These are phyloP conservation scores for Silene noctiflora DNA, from an alignment of 179 eudicot genomes.

Conservation along the genomic window DNA sequence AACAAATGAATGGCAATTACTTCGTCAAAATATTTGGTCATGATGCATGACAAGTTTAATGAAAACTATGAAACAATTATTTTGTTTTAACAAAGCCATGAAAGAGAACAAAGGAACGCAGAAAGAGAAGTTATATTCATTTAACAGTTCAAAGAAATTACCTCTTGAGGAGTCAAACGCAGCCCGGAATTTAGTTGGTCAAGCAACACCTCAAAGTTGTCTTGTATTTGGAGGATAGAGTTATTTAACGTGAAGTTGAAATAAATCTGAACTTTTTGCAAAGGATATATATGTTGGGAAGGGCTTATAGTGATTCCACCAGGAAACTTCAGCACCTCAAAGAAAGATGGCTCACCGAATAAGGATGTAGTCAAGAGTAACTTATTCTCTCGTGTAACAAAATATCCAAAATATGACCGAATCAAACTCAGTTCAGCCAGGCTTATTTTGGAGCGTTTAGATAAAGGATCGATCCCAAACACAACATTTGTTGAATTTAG, in stretches of 20 bases:
- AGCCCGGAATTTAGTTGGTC: slow-evolving; percentile 70
- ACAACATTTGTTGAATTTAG: slow-evolving; percentile 58
- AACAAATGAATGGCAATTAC: not conserved
- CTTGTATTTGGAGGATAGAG: slow-evolving; percentile 64
- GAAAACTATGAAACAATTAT: not conserved
- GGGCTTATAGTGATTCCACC: slow-evolving; percentile 88
- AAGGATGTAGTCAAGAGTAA: slow-evolving; percentile 46
- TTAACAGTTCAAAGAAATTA: slow-evolving; percentile 23
- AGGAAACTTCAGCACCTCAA: slow-evolving; percentile 75
- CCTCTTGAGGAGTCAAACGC: slow-evolving; percentile 76
- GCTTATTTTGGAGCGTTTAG: slow-evolving; percentile 38
- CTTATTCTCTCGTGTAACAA: slow-evolving; percentile 45
- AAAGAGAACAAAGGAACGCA: not conserved
- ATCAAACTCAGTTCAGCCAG: slow-evolving; percentile 58
- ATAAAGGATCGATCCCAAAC: slow-evolving; percentile 62
- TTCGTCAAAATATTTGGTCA: not conserved
- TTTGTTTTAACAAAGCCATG: not conserved
- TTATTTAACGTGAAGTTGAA: slow-evolving; percentile 87
- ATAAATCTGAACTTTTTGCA: slow-evolving; percentile 69
- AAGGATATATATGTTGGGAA: slow-evolving; percentile 56
- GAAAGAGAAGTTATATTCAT: not conserved
- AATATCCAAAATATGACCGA: slow-evolving; percentile 45
- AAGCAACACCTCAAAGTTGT: slow-evolving; percentile 54
- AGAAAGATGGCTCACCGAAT: slow-evolving; percentile 62
- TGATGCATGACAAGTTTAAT: not conserved